A percentile compares a stretch with the other conserved stretches of the same genome.
Evolutionary conservation across 495 filamentous ascomycete genomes (phyloP).

Genomic region (Bathelium albidoporum): DNA sequence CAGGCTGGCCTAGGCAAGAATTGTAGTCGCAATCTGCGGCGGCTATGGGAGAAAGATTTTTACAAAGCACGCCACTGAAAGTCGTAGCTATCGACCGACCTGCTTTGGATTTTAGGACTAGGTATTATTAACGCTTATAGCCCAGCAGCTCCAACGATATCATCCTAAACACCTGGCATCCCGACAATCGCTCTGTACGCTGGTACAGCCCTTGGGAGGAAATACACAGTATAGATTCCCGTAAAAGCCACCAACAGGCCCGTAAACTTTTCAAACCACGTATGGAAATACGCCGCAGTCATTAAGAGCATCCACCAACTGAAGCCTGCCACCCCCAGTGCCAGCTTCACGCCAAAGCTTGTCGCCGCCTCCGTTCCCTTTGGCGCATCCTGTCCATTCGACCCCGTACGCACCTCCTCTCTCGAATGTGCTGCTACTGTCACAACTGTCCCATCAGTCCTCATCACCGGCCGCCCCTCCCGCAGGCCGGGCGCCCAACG

Average conservation of each 20-base stretch:
- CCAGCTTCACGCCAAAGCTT: slow-evolving; percentile 36
- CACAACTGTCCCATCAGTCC: slow-evolving; percentile 45
- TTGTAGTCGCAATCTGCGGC: too few species aligned
- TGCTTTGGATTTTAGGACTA: too few species aligned
- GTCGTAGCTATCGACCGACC: too few species aligned
- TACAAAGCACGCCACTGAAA: too few species aligned
- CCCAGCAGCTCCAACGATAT: not conserved
- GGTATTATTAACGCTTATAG: too few species aligned
- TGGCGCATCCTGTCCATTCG: slow-evolving; percentile 23
- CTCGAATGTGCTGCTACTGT: slow-evolving; percentile 32
- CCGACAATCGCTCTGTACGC: slow-evolving; percentile 57
- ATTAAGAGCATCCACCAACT: slow-evolving; percentile 94
- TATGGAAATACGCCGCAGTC: slow-evolving; percentile 96
- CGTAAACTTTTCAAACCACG: slow-evolving; percentile 92
- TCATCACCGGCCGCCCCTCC: slow-evolving; percentile 50
- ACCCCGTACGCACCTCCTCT: slow-evolving; percentile 19
- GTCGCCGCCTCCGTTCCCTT: slow-evolving; percentile 35
- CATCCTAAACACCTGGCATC: slow-evolving; percentile 56
- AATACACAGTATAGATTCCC: slow-evolving; percentile 63
- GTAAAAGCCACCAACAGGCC: slow-evolving; percentile 60
- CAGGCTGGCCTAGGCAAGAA: too few species aligned
- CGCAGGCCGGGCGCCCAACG: slow-evolving; percentile 32
- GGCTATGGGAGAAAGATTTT: too few species aligned
- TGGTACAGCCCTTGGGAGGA: slow-evolving; percentile 58
- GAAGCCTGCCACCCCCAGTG: slow-evolving; percentile 46